Base-by-base conservation (phyloP, 176 grass and related monocot species). In the Hsuehochloa calcarea region DNA sequence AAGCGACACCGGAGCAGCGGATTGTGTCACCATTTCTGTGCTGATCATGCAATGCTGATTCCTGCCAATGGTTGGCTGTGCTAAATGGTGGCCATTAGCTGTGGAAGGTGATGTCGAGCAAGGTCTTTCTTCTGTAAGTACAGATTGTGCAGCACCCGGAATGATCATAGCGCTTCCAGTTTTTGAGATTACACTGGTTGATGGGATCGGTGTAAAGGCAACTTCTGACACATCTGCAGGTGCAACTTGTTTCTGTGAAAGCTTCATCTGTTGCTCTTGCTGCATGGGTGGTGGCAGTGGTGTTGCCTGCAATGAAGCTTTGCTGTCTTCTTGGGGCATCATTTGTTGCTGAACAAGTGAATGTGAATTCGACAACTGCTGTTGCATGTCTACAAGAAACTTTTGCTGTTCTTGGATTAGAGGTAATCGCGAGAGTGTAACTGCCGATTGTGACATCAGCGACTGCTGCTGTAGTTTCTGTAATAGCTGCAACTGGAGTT, bases 401-500 rank as follows among this genome's bases (percentile, higher is more conserved):
- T 92, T 99, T 51, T 96, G 97, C 17, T 94, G 94, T 67, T 99
- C 97, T 43, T 98, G 96, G 31, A 85, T 89, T 78, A 87, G 39
- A 2, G 87, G 85, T 79, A 92, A 83, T 78, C 82, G 87, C 45
- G 93, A 85, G 71, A 88, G 83, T 80, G 90, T 75, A 51, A 80
- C 66, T 62, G 85, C 62, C 2, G 93, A 54, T 65, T 95, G 93
- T 74, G 91, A 82, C 60, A 91, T 82, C 79, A 91, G 61, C n/a
- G 80, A 88, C 80, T 95, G 91, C 55, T 95, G 93, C 70, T 98
- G 96, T 55, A 93, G 77, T 65, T 93, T 92, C 68, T 95, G 96
- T 75, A 95, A 85, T 60, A 98, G 74, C 76, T 98, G 91, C 64
- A 98, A 72, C 69, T 95, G 91, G 72, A 90, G 80, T 66, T 95